phyloP scores from a whole-genome alignment of 1,284 basidiomycete genomes.

The Malassezia nana region DNA sequence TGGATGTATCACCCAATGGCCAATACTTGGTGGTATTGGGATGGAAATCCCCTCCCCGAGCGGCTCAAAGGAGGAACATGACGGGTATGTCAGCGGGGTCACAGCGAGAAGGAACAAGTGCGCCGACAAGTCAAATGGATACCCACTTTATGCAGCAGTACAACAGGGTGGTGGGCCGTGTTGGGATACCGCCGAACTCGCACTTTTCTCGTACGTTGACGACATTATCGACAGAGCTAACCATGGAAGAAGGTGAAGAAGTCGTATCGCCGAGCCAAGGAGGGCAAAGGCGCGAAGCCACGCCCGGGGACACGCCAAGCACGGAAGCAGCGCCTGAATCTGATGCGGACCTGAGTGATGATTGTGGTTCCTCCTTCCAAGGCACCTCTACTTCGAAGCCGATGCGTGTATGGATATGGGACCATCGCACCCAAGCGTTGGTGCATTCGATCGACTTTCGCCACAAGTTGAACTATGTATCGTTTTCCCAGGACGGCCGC shows the following conservation, averaged over 20 bases:
- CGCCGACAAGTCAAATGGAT: neutral
- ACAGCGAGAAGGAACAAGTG: too few species aligned
- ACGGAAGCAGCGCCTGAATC: neutral
- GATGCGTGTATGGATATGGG: constrained; percentile 2
- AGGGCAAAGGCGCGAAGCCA: neutral
- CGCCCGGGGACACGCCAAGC: neutral
- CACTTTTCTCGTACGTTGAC: neutral
- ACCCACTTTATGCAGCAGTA: neutral
- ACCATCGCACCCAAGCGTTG: constrained; percentile 49
- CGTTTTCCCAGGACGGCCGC: constrained; percentile 69
- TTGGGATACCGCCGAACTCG: neutral
- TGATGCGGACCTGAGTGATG: neutral
- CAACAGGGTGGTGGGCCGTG: neutral
- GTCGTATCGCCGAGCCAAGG: too few species aligned
- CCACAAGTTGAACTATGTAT: constrained; percentile 60
- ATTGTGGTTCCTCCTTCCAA: neutral
- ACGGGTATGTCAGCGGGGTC: too few species aligned
- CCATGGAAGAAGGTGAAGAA: too few species aligned
- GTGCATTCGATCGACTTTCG: constrained; percentile 55
- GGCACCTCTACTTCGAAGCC: neutral
- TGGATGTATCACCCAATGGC: constrained; percentile 76
- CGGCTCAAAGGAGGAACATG: too few species aligned
- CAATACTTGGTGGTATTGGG: constrained; percentile 65
- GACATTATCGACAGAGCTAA: too few species aligned
- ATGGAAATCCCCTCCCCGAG: constrained; percentile 4